Conservation (phyloP, 768 basidiomycete species). For the Trichaptum fuscoviolaceum region DNA sequence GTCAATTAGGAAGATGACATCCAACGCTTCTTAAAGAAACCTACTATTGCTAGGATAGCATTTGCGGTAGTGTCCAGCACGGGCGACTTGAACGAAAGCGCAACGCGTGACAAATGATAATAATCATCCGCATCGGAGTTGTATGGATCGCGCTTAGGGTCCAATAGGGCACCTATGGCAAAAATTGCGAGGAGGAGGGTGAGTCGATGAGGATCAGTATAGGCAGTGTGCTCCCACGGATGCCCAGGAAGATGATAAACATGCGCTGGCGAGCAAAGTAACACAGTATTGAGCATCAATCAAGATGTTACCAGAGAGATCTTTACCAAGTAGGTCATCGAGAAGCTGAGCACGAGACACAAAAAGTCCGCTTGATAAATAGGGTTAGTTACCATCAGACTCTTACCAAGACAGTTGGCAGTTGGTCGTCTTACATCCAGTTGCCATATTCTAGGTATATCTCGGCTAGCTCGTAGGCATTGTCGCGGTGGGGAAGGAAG, state of each 20-base stretch:
- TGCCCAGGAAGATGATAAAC: not conserved
- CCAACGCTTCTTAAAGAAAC: constrained; percentile 16
- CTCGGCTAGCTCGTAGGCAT: constrained; percentile 58
- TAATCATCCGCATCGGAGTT: constrained; percentile 56
- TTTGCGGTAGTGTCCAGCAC: constrained; percentile 46
- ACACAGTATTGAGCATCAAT: not conserved
- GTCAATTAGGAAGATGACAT: not conserved
- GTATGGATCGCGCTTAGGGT: constrained; percentile 42
- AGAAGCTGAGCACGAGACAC: not conserved
- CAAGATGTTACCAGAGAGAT: not conserved
- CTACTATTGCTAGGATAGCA: constrained; percentile 52
- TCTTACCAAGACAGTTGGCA: not conserved
- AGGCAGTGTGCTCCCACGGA: constrained; percentile 1
- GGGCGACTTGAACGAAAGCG: constrained; percentile 44
- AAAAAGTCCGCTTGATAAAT: not conserved
- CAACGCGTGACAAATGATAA: constrained; percentile 51
- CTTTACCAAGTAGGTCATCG: not conserved
- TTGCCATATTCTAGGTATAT: constrained; percentile 60
- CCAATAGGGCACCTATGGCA: constrained; percentile 60
- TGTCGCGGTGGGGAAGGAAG: constrained; percentile 49
- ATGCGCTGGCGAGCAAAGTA: not conserved
- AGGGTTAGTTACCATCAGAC: constrained; percentile 4
- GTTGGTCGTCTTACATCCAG: constrained; percentile 17
- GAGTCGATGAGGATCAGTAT: constrained; percentile 45
- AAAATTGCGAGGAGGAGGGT: constrained; percentile 63